phyloP scores from a whole-genome alignment of 176 grass and related monocot species.

The Aegilops longissima region DNA sequence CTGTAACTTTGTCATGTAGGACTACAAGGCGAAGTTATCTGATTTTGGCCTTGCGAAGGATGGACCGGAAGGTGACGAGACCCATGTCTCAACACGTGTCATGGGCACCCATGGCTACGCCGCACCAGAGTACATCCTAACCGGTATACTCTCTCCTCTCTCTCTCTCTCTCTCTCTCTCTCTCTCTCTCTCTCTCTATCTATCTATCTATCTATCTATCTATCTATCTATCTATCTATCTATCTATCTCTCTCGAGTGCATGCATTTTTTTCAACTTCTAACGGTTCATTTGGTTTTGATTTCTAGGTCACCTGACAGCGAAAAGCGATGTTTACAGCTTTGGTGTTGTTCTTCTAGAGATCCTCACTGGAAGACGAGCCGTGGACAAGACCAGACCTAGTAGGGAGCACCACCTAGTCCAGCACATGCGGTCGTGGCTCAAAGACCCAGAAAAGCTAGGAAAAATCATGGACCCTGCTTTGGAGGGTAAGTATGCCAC shows the following conservation, averaged over 20 bases:
- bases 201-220: neutral
- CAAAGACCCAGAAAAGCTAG: constrained; percentile 55
- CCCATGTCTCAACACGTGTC: constrained; percentile 80
- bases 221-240: too few relatives aligned
- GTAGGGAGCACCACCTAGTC: constrained; percentile 63
- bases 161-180: too few relatives aligned
- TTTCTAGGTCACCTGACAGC: constrained; percentile 64
- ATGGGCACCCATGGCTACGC: constrained; percentile 96
- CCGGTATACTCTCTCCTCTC: constrained; percentile 28
- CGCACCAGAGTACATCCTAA: constrained; percentile 93
- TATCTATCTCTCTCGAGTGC: too few relatives aligned
- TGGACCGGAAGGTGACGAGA: constrained; percentile 71
- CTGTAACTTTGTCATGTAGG: constrained; percentile 14
- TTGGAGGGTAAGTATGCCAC: constrained; percentile 47
- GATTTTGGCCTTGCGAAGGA: constrained; percentile 90
- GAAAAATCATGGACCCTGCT: constrained; percentile 55
- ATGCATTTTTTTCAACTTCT: neutral
- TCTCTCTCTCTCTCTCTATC: too few relatives aligned
- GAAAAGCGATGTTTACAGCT: constrained; percentile 93
- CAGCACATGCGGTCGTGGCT: constrained; percentile 65
- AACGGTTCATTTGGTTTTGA: neutral
- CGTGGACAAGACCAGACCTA: constrained; percentile 66
- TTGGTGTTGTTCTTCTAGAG: constrained; percentile 68
- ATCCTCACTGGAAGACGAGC: constrained; percentile 56
- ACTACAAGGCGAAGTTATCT: constrained; percentile 78